A percentile compares a stretch with the other conserved stretches of the same genome.
Evolutionary conservation across 164 flowering plant genomes (phyloP).

Genomic region (Vitis riparia): DNA sequence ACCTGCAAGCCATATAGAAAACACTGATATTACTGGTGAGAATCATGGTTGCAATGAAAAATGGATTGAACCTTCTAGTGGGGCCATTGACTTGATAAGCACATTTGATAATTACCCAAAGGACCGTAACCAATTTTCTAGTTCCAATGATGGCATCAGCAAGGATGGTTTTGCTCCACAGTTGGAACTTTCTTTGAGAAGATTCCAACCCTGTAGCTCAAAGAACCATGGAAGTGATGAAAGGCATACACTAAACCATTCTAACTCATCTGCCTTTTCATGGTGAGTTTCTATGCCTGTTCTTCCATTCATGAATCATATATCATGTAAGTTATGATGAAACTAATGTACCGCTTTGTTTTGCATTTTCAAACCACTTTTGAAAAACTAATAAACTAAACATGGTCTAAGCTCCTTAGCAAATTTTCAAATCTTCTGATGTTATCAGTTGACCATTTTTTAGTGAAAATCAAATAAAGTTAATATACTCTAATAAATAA

Average conservation of each 20-base stretch:
- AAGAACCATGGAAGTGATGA: conserved; percentile 22
- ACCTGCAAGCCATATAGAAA: conserved; percentile 8
- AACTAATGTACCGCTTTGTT: not conserved
- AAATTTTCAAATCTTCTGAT: no score
- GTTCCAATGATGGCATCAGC: conserved; percentile 4
- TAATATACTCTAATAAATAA: no score
- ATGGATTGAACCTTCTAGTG: conserved; percentile 15
- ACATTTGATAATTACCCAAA: conserved; percentile 11
- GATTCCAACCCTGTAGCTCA: conserved; percentile 15
- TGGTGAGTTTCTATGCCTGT: conserved; percentile 24
- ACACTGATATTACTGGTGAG: conserved; percentile 4
- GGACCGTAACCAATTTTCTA: not conserved
- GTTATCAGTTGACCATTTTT: no score
- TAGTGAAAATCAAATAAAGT: no score
- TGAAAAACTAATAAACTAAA: no score
- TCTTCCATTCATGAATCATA: not conserved
- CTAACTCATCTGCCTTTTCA: conserved; percentile 50
- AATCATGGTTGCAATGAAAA: conserved; percentile 18
- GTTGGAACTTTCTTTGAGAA: conserved; percentile 42
- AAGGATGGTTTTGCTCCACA: conserved; percentile 24
- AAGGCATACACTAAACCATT: conserved; percentile 37
- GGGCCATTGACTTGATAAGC: conserved; percentile 41
- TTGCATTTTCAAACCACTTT: no score
- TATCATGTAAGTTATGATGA: not conserved
- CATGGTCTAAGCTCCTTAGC: no score